Conservation (phyloP, 1,139 yeast species). For the Pneumocystis murina region DNA sequence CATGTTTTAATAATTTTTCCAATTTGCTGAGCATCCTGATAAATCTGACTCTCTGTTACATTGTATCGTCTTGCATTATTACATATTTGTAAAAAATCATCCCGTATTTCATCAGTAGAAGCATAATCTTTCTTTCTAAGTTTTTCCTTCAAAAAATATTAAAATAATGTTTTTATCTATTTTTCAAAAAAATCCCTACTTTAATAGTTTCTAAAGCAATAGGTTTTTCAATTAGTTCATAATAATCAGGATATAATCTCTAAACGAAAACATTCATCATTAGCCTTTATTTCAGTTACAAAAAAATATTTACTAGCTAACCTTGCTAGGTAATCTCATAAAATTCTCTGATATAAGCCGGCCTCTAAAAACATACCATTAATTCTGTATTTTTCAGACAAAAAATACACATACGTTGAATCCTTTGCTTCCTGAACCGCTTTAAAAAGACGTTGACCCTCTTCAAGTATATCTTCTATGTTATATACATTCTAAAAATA, state of each 20-base stretch:
- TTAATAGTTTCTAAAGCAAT: constrained; percentile 10
- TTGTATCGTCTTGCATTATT: constrained; percentile 73
- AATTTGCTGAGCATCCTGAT: constrained; percentile 54
- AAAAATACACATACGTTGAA: not conserved
- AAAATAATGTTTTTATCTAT: not conserved
- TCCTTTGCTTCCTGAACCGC: not conserved
- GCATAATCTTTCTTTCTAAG: constrained; percentile 40
- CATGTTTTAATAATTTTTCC: constrained; percentile 22
- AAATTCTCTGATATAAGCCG: constrained; percentile 3
- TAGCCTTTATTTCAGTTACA: not conserved
- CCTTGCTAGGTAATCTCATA: constrained; percentile 4
- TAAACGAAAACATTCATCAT: not conserved
- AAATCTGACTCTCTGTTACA: constrained; percentile 77
- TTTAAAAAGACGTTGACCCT: not conserved
- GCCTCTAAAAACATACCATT: constrained; percentile 23
- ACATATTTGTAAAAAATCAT: constrained; percentile 65
- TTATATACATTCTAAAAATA: not conserved
- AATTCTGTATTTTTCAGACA: not conserved
- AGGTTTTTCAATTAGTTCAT: constrained; percentile 9
- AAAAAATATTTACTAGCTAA: not conserved
- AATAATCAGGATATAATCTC: constrained; percentile 10
- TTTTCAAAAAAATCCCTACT: not conserved
- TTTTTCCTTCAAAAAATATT: constrained; percentile 29
- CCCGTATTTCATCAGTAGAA: constrained; percentile 45
- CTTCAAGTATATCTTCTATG: not conserved